Base-by-base conservation (phyloP, 192 early-diverging fungal genomes). In the Jimgerdemannia lactiflua region DNA sequence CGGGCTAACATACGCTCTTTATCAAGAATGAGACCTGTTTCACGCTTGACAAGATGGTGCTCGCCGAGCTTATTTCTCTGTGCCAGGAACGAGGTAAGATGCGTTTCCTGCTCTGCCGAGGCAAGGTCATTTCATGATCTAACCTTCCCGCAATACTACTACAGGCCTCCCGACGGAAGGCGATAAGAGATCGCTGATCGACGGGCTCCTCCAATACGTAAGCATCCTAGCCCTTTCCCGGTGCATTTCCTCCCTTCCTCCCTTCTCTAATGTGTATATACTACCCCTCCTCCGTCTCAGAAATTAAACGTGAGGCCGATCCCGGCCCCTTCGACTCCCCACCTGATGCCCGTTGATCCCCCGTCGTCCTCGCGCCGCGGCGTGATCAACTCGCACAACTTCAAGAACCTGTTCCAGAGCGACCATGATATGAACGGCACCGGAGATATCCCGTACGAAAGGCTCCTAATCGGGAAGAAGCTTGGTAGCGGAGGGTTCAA, bases 401-500 rank as follows among this genome's bases (percentile, higher is more conserved):
- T 85, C 39, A 75, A 83, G 44, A 86, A 87, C 43, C 81, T 90
- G 3, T 79, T 90, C 11, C 42, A 82, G 9, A 71, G 68, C 65
- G 80, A 82, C 11, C 72, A 73, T 20, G 82, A 86, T 65, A 81
- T 88, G 49, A 59, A 59, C 14, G 49, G 49, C 41, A 82, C 85
- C 3, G 84, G 90, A 41, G 89, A 91, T 49, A 92, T 93, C 68
- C 74, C 81, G 0, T 91, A 86, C 39, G 86, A 90, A 18, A 82
- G 88, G 65, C 80, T 94, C 6, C 80, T 79, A 39, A 72, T 91
- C 72, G 89, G 89, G 39, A 80, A 82, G 43, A 94, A 94, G 77
- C 80, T 94, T 18, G 92, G 92, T 8, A 88, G 90, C 4, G 92
- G 92, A 10, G 92, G 91, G 14, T 94, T 94, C 80, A 94, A 94